Evolutionary conservation across 371 early-diverging fungal genomes (phyloP), one percentile per base, ranked within the genome.

Genomic region (Haplosporangium sp.): DNA sequence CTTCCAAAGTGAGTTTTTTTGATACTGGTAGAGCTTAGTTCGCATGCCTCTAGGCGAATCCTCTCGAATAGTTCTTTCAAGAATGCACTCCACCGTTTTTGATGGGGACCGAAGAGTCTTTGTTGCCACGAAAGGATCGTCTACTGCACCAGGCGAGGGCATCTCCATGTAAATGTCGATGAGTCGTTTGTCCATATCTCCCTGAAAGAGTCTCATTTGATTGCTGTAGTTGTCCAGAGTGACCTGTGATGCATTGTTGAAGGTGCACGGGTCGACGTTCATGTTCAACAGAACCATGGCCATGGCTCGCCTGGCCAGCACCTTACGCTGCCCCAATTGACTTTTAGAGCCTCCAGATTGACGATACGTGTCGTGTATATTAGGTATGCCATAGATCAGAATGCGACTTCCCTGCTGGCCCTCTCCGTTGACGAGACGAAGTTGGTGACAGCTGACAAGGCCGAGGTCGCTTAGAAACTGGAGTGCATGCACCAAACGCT

Each of bases 1-100:
- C 48, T 90, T 90, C 86, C 87, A 90, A 12, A 92, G 60, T 6
- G 91, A 85, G 45, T 83, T 82, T 84, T 86, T 89, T 74, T 90
- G 91, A 63, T 90, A 90, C 7, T 58, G 59, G 55, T 87, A 90
- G 16, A 92, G 77, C 1, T 75, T 75, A 1, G 88, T 89, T 20
- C 84, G 82, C 90, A 91, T 90, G 9, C 92, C 90, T 7, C 54
- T 68, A 1, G 83, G 76, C n/a, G 64, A 38, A 11, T 58, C 66
- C 5, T 58, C 51, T 0, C 62, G 46, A 3, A 77, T 18, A 8
- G 66, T 41, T 0, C 40, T 38, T 10, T 50, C 23, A 14, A 66
- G 42, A 37, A 57, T 36, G 2, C 48, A 42, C 21, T 55, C 45
- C 1, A 50, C 54, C n/a, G 57, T 36, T 12, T 20, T 43, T 21